Conservation (phyloP, 495 filamentous ascomycete genomes). For the Aspergillus wentii region DNA sequence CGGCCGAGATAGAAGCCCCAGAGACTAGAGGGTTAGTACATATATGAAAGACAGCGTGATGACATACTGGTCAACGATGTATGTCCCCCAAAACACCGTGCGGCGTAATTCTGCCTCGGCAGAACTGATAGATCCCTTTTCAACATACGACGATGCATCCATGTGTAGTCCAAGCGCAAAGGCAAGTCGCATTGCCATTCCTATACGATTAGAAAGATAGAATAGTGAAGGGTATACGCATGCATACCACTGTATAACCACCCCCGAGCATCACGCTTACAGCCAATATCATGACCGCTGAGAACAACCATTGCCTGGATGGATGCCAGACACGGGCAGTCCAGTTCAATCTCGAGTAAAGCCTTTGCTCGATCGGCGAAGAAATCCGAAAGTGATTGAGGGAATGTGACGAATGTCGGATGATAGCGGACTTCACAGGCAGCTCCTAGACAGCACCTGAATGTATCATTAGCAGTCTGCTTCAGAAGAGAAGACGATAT, state of each 20-base stretch:
- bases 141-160: slow-evolving; percentile 42
- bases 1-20: slow-evolving; percentile 47
- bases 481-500: too few relatives aligned
- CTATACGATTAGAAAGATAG: too few relatives aligned
- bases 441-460: slow-evolving; percentile 19
- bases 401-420: slow-evolving; percentile 8
- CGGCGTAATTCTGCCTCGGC: slow-evolving; percentile 41
- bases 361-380: slow-evolving; percentile 18
- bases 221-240: too few relatives aligned
- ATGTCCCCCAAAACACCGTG: slow-evolving; percentile 46
- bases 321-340: slow-evolving; percentile 18
- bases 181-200: slow-evolving; percentile 48
- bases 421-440: slow-evolving; percentile 9
- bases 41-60: too few relatives aligned
- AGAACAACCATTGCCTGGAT: slow-evolving; percentile 23
- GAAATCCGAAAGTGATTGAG: slow-evolving; percentile 13
- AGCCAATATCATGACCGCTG: slow-evolving; percentile 12
- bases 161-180: slow-evolving; percentile 46
- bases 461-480: slow-evolving; percentile 2
- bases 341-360: slow-evolving; percentile 21
- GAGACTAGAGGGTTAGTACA: slow-evolving; percentile 22
- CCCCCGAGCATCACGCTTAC: slow-evolving; percentile 18
- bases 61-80: slow-evolving; percentile 45
- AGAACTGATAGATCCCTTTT: slow-evolving; percentile 35
- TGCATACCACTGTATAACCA: slow-evolving; percentile 28